phyloP scores from a whole-genome alignment of 2,329 filamentous ascomycete genomes.

The Alternaria triticimaculans region DNA sequence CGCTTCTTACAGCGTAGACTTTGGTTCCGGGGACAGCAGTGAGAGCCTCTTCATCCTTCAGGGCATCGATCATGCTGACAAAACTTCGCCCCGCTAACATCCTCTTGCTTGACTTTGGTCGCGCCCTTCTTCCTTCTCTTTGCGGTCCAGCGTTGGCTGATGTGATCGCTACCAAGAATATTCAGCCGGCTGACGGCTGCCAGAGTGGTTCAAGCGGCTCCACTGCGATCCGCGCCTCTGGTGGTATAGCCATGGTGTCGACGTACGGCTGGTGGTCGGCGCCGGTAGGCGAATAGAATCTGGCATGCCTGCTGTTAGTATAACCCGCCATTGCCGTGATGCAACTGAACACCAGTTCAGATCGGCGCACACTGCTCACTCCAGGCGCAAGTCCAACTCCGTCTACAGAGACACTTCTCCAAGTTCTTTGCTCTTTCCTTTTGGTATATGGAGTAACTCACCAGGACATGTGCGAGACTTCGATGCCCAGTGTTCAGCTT shows the following conservation, averaged over 20 bases:
- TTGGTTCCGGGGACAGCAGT: background rate
- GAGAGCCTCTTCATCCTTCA: background rate
- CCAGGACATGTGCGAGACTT: background rate
- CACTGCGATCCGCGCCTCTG: background rate
- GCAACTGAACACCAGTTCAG: background rate
- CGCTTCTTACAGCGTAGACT: background rate
- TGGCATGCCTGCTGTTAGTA: background rate
- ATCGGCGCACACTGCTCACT: background rate
- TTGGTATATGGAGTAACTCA: background rate
- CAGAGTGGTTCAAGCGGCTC: background rate
- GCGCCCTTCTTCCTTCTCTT: background rate
- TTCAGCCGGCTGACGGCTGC: background rate
- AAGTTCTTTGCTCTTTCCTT: background rate
- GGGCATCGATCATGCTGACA: background rate
- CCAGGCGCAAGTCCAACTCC: background rate
- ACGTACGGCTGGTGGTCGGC: background rate
- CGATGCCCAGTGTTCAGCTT: background rate
- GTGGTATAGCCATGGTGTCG: background rate
- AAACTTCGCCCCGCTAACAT: too few species aligned
- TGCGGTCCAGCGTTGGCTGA: background rate
- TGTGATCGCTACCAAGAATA: background rate
- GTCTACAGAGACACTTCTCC: background rate
- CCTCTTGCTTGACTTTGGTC: background rate
- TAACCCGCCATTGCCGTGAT: background rate
- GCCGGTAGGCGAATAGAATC: background rate